A percentile compares a stretch with the other conserved stretches of the same genome.
These are phyloP conservation scores for Lithohypha guttulata DNA, from an alignment of 2,329 filamentous ascomycete genomes.

Conservation along the genomic window DNA sequence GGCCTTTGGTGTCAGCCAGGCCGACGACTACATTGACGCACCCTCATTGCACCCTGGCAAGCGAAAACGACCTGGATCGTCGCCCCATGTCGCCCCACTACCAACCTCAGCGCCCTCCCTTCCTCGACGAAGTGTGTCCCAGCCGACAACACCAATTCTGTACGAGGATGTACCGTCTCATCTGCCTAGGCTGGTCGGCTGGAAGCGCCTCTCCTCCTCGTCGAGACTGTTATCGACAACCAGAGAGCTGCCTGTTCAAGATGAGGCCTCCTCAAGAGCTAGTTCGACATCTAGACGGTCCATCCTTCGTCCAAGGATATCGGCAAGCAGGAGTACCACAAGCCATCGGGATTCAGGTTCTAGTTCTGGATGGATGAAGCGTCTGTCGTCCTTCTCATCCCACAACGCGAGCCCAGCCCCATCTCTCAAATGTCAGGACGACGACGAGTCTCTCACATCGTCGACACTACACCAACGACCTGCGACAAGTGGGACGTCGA, in stretches of 20 bases:
- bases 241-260: slow-evolving; percentile 9
- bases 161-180: background rate
- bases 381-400: slow-evolving; percentile 16
- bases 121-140: slow-evolving; percentile 10
- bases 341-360: slow-evolving; percentile 16
- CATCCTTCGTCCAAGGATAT: slow-evolving; percentile 16
- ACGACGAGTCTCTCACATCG: background rate
- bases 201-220: slow-evolving; percentile 15
- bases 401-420: slow-evolving; percentile 4
- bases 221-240: slow-evolving; percentile 14
- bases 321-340: slow-evolving; percentile 15
- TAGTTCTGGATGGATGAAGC: slow-evolving; percentile 18
- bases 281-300: slow-evolving; percentile 19
- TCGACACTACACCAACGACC: background rate
- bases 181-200: slow-evolving; percentile 9
- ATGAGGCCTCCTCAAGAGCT: slow-evolving; percentile 16
- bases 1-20: slow-evolving; percentile 43
- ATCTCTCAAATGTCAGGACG: slow-evolving; percentile 1
- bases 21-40: no score
- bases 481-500: slow-evolving; percentile 19
- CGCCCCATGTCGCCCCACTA: slow-evolving; percentile 24
- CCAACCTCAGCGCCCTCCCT: slow-evolving; percentile 12
- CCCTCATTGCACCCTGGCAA: slow-evolving; percentile 23
- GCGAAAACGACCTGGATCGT: slow-evolving; percentile 28
- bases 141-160: slow-evolving; percentile 10